These are phyloP conservation scores for Stagonosporopsis chrysanthemi DNA, from an alignment of 2,329 filamentous ascomycete genomes.

Conservation along the genomic window DNA sequence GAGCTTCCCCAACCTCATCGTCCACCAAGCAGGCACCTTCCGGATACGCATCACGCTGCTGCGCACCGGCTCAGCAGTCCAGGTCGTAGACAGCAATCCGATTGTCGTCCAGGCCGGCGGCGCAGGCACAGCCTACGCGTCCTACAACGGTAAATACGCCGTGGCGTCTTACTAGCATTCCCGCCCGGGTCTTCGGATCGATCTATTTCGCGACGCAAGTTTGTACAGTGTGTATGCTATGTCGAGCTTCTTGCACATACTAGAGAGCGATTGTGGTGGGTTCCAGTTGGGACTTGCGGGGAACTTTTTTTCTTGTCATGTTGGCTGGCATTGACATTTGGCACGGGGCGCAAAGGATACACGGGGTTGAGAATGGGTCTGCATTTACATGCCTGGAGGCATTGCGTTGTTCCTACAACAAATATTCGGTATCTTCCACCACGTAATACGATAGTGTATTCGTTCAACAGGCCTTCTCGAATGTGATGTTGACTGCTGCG, in stretches of 20 bases:
- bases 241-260: conserved; percentile 17
- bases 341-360: not conserved
- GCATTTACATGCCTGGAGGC: conserved; percentile 15
- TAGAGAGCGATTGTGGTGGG: not conserved
- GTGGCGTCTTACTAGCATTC: conserved; percentile 38
- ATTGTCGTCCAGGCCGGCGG: conserved; percentile 41
- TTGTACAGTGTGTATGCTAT: conserved; percentile 12
- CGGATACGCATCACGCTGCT: conserved; percentile 49
- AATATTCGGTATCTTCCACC: conserved; percentile 14
- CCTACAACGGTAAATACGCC: conserved; percentile 46
- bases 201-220: not conserved
- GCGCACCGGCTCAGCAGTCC: conserved; percentile 42
- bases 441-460: not conserved
- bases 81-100: conserved; percentile 46
- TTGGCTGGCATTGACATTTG: not conserved
- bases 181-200: not conserved
- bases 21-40: conserved; percentile 48
- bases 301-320: not conserved
- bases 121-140: conserved; percentile 24
- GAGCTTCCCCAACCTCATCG: conserved; percentile 47
- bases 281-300: not conserved
- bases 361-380: conserved; percentile 13
- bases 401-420: conserved; percentile 8
- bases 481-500: no score
- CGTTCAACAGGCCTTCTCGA: not conserved